Evolutionary conservation across 2,329 filamentous ascomycete species (phyloP).

Genomic region (Colletotrichum limetticola): DNA sequence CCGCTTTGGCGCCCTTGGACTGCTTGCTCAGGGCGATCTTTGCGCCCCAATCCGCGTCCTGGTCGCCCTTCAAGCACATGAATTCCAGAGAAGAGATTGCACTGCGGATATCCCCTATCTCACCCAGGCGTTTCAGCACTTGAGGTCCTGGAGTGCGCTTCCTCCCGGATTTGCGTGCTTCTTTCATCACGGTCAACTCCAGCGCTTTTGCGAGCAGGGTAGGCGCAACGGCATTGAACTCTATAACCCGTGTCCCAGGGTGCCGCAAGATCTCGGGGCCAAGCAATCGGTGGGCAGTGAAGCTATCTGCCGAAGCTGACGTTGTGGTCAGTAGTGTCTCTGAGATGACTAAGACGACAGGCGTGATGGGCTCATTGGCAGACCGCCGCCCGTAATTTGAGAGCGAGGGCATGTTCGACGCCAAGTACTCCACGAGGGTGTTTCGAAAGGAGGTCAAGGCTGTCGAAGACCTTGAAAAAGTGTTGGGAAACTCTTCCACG

Average conservation of each 20-base stretch:
- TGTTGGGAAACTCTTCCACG: slow-evolving; percentile 85
- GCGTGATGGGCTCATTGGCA: slow-evolving; percentile 64
- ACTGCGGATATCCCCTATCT: slow-evolving; percentile 91
- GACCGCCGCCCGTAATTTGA: slow-evolving; percentile 56
- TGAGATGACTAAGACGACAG: slow-evolving; percentile 89
- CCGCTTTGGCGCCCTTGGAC: slow-evolving; percentile 69
- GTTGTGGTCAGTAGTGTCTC: slow-evolving; percentile 89
- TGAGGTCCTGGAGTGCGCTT: slow-evolving; percentile 80
- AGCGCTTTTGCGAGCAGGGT: slow-evolving; percentile 88
- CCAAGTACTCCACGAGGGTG: slow-evolving; percentile 79
- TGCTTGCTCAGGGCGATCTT: slow-evolving; percentile 77
- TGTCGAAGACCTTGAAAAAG: slow-evolving; percentile 73
- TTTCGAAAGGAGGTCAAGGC: slow-evolving; percentile 78
- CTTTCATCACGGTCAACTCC: slow-evolving; percentile 84
- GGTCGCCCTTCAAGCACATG: slow-evolving; percentile 84
- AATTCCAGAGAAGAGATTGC: slow-evolving; percentile 95
- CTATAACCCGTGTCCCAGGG: slow-evolving; percentile 80
- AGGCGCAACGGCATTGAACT: slow-evolving; percentile 92
- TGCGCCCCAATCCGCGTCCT: slow-evolving; percentile 78
- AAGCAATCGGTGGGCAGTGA: slow-evolving; percentile 90
- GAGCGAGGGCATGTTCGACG: slow-evolving; percentile 70
- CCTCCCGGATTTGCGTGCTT: slow-evolving; percentile 81
- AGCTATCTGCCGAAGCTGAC: slow-evolving; percentile 86
- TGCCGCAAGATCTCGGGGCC: slow-evolving; percentile 88
- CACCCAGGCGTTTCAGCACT: slow-evolving; percentile 82